Evolutionary conservation across 139 green algal species (phyloP).

Genomic region (Auxenochlorella protothecoides): DNA sequence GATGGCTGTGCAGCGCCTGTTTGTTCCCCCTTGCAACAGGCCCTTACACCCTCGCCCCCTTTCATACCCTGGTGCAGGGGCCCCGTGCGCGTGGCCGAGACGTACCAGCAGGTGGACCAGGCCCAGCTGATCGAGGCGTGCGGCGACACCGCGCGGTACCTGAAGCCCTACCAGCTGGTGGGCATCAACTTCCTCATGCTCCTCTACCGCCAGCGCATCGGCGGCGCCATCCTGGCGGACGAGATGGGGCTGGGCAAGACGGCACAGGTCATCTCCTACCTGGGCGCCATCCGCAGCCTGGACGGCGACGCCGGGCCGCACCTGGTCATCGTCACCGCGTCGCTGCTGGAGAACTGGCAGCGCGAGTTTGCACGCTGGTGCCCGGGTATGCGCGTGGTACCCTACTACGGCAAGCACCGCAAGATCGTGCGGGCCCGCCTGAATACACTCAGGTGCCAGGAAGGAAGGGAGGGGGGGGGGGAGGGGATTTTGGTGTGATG

Average conservation of each 20-base stretch:
- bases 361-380: slow-evolving; percentile 69
- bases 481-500: background rate
- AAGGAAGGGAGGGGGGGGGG: background rate
- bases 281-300: slow-evolving; percentile 35
- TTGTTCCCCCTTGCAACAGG: too few species aligned
- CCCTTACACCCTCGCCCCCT: too few species aligned
- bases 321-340: slow-evolving; percentile 59
- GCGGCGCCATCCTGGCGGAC: slow-evolving; percentile 78
- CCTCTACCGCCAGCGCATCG: slow-evolving; percentile 49
- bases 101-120: slow-evolving; percentile 18
- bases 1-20: too few species aligned
- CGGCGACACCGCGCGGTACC: slow-evolving; percentile 28
- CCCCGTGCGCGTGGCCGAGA: too few species aligned
- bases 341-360: slow-evolving; percentile 86
- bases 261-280: slow-evolving; percentile 74
- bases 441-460: slow-evolving; percentile 14
- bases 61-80: too few species aligned
- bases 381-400: slow-evolving; percentile 42
- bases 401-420: slow-evolving; percentile 70
- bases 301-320: slow-evolving; percentile 38
- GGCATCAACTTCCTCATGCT: slow-evolving; percentile 91
- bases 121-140: slow-evolving; percentile 41
- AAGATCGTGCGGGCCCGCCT: slow-evolving; percentile 34
- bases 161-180: slow-evolving; percentile 90
- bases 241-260: slow-evolving; percentile 78